phyloP scores from a whole-genome alignment of 805 yeast genomes.

The Sugiyamaella qingdaonensis region DNA sequence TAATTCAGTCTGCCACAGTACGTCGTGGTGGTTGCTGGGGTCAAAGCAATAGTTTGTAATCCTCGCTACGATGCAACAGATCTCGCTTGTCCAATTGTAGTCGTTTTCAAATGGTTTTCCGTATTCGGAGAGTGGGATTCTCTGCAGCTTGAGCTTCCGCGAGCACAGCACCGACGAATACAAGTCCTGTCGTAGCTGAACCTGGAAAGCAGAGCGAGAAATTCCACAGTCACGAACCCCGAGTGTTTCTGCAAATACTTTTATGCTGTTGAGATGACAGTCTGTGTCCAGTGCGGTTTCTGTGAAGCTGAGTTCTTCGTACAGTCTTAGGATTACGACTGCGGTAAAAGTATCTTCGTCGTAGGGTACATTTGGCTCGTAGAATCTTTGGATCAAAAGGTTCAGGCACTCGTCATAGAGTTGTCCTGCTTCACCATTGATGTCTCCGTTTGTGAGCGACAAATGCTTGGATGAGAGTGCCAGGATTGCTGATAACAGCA shows the following conservation, averaged over 20 bases:
- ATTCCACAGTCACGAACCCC: background rate
- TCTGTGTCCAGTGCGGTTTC: background rate
- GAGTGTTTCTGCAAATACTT: background rate
- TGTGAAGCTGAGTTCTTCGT: background rate
- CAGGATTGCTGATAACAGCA: background rate
- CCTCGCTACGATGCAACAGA: background rate
- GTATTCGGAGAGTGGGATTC: background rate
- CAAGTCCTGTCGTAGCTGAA: background rate
- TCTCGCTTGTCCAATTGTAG: background rate
- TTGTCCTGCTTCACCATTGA: background rate
- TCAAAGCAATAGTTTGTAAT: background rate
- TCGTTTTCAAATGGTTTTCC: background rate
- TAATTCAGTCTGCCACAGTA: background rate
- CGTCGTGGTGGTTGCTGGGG: background rate
- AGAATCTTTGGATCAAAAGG: background rate
- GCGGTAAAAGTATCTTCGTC: background rate
- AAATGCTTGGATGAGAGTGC: background rate
- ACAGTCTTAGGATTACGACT: background rate
- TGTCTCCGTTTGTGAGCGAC: background rate
- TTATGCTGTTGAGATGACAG: background rate
- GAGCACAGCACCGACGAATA: background rate
- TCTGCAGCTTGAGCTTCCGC: background rate
- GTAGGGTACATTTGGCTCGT: background rate
- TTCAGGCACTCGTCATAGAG: slow-evolving; percentile 3
- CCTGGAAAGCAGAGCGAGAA: background rate